Base-by-base conservation (phyloP, 1,284 basidiomycete species). In the Ceratobasidium sp. region DNA sequence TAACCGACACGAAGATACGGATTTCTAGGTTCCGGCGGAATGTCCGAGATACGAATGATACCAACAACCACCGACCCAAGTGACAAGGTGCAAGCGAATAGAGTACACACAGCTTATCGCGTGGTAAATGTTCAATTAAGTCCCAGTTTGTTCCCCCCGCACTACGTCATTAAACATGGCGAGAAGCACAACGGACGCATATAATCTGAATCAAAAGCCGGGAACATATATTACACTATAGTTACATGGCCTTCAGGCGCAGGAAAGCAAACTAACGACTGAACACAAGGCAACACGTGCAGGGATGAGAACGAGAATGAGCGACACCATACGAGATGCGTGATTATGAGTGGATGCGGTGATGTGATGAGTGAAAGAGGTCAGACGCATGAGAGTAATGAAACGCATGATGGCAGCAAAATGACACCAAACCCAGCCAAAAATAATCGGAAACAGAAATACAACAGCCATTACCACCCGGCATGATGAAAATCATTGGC, bases 401-500 rank as follows among this genome's bases (percentile, higher is more conserved):
- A 43, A 47, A 31, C 25, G 45, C 43, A 64, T 64, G 34, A 64
- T 50, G 62, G 62, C 43, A 65, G 50, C 35, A 54, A 54, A 22
- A 12, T 35, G 38, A 52, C 35, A 56, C 49, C 47, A 64, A 50
- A 67, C 22, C 47, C 57, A 53, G 35, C 34, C 22, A 65, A 54
- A 54, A 53, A 49, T 27, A 27, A 38, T 50, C 49, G 42, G 50
- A 65, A 65, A 53, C 13, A 43, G 22, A 25, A 34, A 29, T 57
- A 60, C 52, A 50, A 75, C 53, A 69, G 69, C 32, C 31, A 45
- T 60, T 76, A 89, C 89, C 88, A 90, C 55, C 89, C 88, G 22
- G 82, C 75, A 70, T 79, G 81, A 76, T 90, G 88, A 76, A 84
- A 90, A 73, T 89, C 86, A 72, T 88, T 84, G 25, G 86, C 86